Evolutionary conservation across 768 basidiomycete genomes (phyloP).

Genomic region (Leccinum imitatum): DNA sequence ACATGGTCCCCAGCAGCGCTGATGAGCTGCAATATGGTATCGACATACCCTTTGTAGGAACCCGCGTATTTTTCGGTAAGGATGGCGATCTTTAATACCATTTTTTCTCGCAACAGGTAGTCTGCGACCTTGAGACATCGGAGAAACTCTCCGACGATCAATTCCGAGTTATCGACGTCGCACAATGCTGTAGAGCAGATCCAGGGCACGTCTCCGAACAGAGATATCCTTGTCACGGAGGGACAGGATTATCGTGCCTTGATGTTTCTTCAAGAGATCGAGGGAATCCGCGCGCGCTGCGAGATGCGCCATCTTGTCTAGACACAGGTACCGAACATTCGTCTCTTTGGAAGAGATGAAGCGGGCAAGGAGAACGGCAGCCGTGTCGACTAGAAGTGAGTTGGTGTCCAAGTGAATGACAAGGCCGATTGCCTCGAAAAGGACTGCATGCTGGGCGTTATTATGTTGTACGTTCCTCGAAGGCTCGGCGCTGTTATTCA

Average conservation of each 20-base stretch:
- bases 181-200: conserved; percentile 99
- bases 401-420: conserved; percentile 95
- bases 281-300: conserved; percentile 92
- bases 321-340: conserved; percentile 94
- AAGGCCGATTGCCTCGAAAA: conserved; percentile 96
- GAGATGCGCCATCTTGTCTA: conserved; percentile 98
- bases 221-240: conserved; percentile 97
- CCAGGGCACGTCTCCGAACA: conserved; percentile 89
- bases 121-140: conserved; percentile 95
- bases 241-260: conserved; percentile 91
- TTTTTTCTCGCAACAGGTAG: conserved; percentile 94
- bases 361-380: conserved; percentile 87
- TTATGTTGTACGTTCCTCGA: conserved; percentile 97
- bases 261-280: conserved; percentile 91
- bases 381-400: conserved; percentile 83
- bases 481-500: conserved; percentile 88
- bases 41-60: conserved; percentile 99
- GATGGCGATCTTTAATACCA: conserved; percentile 98
- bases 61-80: conserved; percentile 98
- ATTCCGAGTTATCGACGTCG: conserved; percentile 93
- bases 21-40: conserved; percentile 94
- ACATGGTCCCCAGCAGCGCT: conserved; percentile 98
- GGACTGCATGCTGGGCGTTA: conserved; percentile 96
- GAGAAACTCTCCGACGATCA: conserved; percentile 93
- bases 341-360: conserved; percentile 99